These are phyloP conservation scores for Mycena capillaripes DNA, from an alignment of 768 basidiomycete species.

Conservation along the genomic window DNA sequence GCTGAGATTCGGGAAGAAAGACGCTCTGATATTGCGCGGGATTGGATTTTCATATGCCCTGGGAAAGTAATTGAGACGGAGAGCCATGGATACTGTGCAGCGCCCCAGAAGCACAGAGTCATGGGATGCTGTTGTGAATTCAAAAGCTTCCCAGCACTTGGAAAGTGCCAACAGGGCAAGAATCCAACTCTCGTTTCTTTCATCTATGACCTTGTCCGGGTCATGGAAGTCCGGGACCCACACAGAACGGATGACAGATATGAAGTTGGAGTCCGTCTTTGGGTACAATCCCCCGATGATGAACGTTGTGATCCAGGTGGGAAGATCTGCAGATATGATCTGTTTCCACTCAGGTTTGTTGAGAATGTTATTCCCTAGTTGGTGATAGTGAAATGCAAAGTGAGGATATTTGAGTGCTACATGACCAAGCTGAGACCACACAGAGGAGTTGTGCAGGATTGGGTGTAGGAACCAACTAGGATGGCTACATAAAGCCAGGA, in stretches of 20 bases:
- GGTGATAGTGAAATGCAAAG: background rate
- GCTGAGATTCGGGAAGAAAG: background rate
- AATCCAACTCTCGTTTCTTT: background rate
- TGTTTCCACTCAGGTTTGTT: background rate
- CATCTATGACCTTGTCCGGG: background rate
- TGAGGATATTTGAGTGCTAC: background rate
- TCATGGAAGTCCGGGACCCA: slow-evolving; percentile 1
- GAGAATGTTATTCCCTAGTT: background rate
- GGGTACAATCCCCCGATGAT: background rate
- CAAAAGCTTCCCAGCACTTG: background rate
- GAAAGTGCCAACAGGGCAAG: background rate
- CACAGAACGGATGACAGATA: background rate
- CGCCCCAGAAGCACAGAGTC: background rate
- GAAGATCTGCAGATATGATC: background rate
- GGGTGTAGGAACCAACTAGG: background rate
- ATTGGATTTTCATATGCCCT: background rate
- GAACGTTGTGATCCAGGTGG: background rate
- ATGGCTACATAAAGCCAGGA: background rate
- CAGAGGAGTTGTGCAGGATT: background rate
- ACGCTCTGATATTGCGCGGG: background rate
- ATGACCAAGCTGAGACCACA: background rate
- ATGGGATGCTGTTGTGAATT: too few relatives aligned
- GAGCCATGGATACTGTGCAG: background rate
- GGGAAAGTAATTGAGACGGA: background rate
- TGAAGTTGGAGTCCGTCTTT: background rate